phyloP scores from a whole-genome alignment of 495 filamentous ascomycete species.

The Annulohypoxylon maeteangense region DNA sequence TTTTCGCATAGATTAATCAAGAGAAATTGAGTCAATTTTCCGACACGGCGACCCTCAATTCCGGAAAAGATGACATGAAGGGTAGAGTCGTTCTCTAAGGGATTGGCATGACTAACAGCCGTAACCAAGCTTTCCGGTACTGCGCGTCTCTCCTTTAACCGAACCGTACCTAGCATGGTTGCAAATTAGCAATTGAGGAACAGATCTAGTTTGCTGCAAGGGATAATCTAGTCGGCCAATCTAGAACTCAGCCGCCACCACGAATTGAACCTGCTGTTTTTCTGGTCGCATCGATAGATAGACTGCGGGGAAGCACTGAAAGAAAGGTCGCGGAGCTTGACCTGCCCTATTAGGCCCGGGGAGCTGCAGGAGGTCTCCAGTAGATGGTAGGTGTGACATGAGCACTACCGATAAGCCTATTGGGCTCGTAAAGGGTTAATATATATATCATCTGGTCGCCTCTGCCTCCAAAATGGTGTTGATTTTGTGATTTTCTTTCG shows the following conservation, averaged over 20 bases:
- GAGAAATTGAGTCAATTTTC: conserved; percentile 9
- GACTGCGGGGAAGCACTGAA: conserved; percentile 35
- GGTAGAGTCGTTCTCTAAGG: neutral
- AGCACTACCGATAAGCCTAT: conserved; percentile 19
- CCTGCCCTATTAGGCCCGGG: conserved; percentile 28
- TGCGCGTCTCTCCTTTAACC: conserved; percentile 25
- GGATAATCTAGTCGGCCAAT: conserved; percentile 13
- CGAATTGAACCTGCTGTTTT: neutral
- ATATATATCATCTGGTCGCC: conserved; percentile 15
- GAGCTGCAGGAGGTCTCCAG: conserved; percentile 3
- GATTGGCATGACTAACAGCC: conserved; percentile 34
- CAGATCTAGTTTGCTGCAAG: conserved; percentile 5
- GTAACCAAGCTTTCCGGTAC: conserved; percentile 25
- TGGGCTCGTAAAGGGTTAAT: neutral
- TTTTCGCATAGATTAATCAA: conserved; percentile 6
- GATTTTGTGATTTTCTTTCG: neutral
- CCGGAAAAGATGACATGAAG: conserved; percentile 7
- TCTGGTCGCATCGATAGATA: conserved; percentile 9
- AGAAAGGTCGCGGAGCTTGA: conserved; percentile 24
- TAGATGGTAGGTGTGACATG: conserved; percentile 7
- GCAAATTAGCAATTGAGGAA: neutral
- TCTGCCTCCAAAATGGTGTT: neutral
- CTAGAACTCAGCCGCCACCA: conserved; percentile 12
- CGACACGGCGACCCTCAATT: conserved; percentile 2
- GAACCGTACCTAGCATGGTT: neutral